Conservation (phyloP, 371 early-diverging fungal species). For the Sanchytrium tribonematis region DNA sequence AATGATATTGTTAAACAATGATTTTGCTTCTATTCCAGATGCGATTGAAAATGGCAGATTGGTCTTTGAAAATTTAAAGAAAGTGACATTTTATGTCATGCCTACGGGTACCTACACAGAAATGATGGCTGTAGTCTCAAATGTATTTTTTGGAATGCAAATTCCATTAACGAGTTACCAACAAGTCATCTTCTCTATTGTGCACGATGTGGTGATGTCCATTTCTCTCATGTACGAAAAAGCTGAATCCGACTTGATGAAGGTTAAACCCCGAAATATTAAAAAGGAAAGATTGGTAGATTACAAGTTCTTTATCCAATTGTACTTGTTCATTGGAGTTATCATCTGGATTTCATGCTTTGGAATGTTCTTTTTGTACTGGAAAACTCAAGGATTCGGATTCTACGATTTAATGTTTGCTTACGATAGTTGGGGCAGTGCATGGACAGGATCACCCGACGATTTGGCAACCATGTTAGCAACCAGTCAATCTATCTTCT, state of each 20-base stretch:
- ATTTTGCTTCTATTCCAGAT: background rate
- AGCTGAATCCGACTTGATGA: slow-evolving; percentile 28
- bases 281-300: slow-evolving; percentile 27
- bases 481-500: slow-evolving; percentile 29
- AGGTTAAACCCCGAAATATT: slow-evolving; percentile 26
- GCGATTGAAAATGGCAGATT: background rate
- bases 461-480: slow-evolving; percentile 16
- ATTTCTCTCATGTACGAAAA: slow-evolving; percentile 32
- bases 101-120: slow-evolving; percentile 30
- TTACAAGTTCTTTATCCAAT: slow-evolving; percentile 20
- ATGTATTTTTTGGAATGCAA: slow-evolving; percentile 33
- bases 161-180: slow-evolving; percentile 30
- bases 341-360: slow-evolving; percentile 8
- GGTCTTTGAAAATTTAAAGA: background rate
- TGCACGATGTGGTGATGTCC: slow-evolving; percentile 21
- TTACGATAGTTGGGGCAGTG: slow-evolving; percentile 18
- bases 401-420: slow-evolving; percentile 23
- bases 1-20: slow-evolving; percentile 1
- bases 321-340: slow-evolving; percentile 33
- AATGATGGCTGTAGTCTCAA: slow-evolving; percentile 32
- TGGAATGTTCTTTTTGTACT: slow-evolving; percentile 28
- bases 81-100: slow-evolving; percentile 2
- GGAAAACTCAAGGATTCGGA: slow-evolving; percentile 18
- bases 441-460: slow-evolving; percentile 17
- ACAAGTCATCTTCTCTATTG: slow-evolving; percentile 30